Base-by-base conservation (phyloP, 2,329 filamentous ascomycete genomes). In the Colletotrichum endophyticum region DNA sequence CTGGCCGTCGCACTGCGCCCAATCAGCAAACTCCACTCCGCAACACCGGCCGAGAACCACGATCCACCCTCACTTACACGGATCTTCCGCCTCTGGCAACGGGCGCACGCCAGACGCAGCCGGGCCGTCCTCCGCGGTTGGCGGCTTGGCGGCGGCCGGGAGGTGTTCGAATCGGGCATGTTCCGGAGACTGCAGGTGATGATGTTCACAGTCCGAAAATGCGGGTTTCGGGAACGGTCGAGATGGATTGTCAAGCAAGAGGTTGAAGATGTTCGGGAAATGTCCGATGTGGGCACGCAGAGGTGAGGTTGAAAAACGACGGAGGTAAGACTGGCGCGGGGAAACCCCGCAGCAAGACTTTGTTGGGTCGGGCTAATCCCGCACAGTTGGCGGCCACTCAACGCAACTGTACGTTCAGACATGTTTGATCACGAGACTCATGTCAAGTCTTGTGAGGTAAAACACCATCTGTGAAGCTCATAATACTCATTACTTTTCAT, bases 71-170 rank as follows among this genome's bases (percentile, higher is more conserved):
- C 83, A 77, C 84, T 28, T 82, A 87, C 87, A 62, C 85, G 85
- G 79, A 90, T 89, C 81, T 90, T 90, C 30, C 88, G 84, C 57
- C 86, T 82, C 75, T 90, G 88, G 72, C 88, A 90, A 7, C 84
- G 81, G 8, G 74, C 72, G 30, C 74, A 76, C 3, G 74, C 74
- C 59, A 74, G 78, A 8, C 81, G 79, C 59, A 83, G 77, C 19
- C 83, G 78, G 30, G 79, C 78, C 34, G 80, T 83, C 12, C 80
- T 80, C 61, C 79, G 78, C 8, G 78, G 73, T 39, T 77, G 76
- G 16, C 79, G 80, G 11, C 49, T 63, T 77, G 78, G 68, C 70
- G 77, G 70, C 70, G 39, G 80, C 16, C 70, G 61, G 11, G 66
- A 25, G 13, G 30, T 67, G n/a, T 36, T 36, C n/a, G 22, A 44